Evolutionary conservation across 2,329 filamentous ascomycete species (phyloP).

Genomic region (Curvularia verruculosa): DNA sequence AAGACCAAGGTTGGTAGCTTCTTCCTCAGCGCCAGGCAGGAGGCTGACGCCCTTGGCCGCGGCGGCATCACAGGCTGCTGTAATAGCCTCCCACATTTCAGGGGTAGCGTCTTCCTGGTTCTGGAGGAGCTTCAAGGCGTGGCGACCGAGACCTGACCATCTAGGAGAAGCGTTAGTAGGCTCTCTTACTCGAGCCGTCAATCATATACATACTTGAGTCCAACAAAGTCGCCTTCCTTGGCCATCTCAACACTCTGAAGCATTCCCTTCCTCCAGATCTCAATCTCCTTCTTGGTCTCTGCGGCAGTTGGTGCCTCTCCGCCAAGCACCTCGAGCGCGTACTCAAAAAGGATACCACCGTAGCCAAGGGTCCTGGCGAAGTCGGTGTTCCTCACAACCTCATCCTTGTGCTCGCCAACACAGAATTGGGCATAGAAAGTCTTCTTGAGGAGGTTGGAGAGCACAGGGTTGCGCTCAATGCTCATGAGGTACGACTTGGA

Average conservation of each 20-base stretch:
- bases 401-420: slow-evolving; percentile 73
- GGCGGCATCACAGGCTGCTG: slow-evolving; percentile 76
- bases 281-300: slow-evolving; percentile 67
- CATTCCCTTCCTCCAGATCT: slow-evolving; percentile 75
- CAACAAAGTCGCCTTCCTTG: slow-evolving; percentile 60
- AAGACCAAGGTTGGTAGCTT: slow-evolving; percentile 77
- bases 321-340: slow-evolving; percentile 80
- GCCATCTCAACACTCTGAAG: slow-evolving; percentile 70
- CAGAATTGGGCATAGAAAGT: slow-evolving; percentile 94
- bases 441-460: slow-evolving; percentile 73
- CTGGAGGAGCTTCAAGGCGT: slow-evolving; percentile 71
- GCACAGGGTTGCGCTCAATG: slow-evolving; percentile 75
- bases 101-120: slow-evolving; percentile 67
- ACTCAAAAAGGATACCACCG: slow-evolving; percentile 81
- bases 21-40: slow-evolving; percentile 87
- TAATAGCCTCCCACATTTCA: slow-evolving; percentile 71
- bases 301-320: slow-evolving; percentile 60
- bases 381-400: slow-evolving; percentile 70
- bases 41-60: slow-evolving; percentile 71
- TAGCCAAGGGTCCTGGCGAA: slow-evolving; percentile 76
- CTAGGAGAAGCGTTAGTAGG: slow-evolving; percentile 45
- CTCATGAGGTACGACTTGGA: slow-evolving; percentile 70
- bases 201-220: slow-evolving; percentile 54
- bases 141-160: slow-evolving; percentile 81
- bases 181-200: not conserved